Conservation (phyloP, 148 eudicot species). For the Silene conica region DNA sequence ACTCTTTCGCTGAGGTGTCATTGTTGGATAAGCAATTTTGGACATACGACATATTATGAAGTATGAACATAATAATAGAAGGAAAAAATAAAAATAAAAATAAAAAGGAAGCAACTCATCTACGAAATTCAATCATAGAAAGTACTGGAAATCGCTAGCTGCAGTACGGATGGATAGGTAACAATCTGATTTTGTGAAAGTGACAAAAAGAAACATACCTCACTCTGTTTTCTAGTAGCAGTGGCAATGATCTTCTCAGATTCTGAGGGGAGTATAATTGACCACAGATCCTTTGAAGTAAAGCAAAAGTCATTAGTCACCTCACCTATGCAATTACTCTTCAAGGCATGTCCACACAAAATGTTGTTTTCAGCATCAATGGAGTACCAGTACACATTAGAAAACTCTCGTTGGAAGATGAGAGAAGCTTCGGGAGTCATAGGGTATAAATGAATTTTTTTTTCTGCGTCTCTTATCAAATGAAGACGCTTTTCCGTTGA, state of each 20-base stretch:
- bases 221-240: constrained; percentile 58
- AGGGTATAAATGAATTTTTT: constrained; percentile 74
- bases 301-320: constrained; percentile 63
- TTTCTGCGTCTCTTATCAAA: constrained; percentile 59
- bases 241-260: constrained; percentile 85
- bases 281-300: constrained; percentile 68
- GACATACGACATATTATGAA: background rate
- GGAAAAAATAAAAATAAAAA: too few species aligned
- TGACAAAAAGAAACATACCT: constrained; percentile 45
- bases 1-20: background rate
- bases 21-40: background rate
- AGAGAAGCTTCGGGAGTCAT: constrained; percentile 66
- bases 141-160: background rate
- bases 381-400: constrained; percentile 88
- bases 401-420: constrained; percentile 59
- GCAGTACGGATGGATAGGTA: background rate
- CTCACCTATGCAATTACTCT: constrained; percentile 45
- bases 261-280: constrained; percentile 74
- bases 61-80: background rate
- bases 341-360: constrained; percentile 69
- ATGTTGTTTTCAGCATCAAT: constrained; percentile 66
- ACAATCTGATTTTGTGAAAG: background rate
- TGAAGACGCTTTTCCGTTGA: constrained; percentile 84
- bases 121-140: background rate
- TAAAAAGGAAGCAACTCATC: background rate